A percentile compares a stretch with the other conserved stretches of the same genome.
Evolutionary conservation across 192 early-diverging fungal genomes (phyloP).

Genomic region (Fimicolochytrium jonesii): DNA sequence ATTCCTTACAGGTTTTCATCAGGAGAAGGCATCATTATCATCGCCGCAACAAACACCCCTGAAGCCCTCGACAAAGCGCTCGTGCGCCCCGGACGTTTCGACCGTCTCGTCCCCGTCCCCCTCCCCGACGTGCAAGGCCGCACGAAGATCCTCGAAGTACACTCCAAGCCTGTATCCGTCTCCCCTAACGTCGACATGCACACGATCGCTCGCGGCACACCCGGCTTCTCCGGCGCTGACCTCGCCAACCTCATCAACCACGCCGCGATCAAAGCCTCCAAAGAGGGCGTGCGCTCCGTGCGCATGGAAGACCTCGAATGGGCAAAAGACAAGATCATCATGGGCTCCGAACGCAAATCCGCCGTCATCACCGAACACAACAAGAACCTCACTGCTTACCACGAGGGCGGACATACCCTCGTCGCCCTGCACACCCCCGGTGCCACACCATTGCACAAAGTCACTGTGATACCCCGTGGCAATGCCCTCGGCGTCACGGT

Average conservation of each 20-base stretch:
- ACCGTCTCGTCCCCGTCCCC: constrained; percentile 88
- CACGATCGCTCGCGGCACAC: constrained; percentile 90
- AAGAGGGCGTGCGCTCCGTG: constrained; percentile 70
- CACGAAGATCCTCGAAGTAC: constrained; percentile 85
- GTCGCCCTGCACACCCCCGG: constrained; percentile 94
- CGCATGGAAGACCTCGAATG: constrained; percentile 84
- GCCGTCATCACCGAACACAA: constrained; percentile 86
- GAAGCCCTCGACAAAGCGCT: constrained; percentile 96
- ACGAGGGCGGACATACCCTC: constrained; percentile 96
- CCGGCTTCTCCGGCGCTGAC: constrained; percentile 99
- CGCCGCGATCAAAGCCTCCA: constrained; percentile 91
- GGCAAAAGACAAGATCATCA: constrained; percentile 98
- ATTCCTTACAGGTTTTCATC: constrained; percentile 64
- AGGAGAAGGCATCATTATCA: constrained; percentile 94
- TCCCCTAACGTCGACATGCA: constrained; percentile 70
- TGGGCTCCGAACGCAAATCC: constrained; percentile 93
- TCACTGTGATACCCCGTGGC: constrained; percentile 96
- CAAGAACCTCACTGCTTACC: constrained; percentile 91
- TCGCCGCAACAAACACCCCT: constrained; percentile 98
- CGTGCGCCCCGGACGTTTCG: constrained; percentile 95
- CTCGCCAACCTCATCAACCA: constrained; percentile 96
- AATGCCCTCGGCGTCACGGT: constrained; percentile 80
- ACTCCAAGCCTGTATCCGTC: constrained; percentile 76
- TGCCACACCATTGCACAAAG: constrained; percentile 95
- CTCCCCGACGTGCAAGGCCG: constrained; percentile 97